Base-by-base conservation (phyloP, 768 basidiomycete species). In the Lentinula sp. region DNA sequence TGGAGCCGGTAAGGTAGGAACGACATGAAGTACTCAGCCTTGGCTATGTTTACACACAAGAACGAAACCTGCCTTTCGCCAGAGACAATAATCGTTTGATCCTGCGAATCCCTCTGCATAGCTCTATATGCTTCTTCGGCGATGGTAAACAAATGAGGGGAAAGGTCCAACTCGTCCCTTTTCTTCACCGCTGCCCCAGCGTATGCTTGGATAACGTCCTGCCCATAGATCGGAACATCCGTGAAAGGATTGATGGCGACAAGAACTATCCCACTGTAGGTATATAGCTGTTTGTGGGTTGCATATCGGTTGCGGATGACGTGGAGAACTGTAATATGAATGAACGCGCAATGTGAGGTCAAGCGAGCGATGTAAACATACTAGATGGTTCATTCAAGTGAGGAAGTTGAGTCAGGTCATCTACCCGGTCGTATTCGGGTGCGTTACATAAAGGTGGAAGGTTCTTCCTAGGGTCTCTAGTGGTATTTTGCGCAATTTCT, bases 231-330 rank as follows among this genome's bases (percentile, higher is more conserved):
- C 21, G 93, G 91, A 68, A 99, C 89, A 69, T 94, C 91, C 74
- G 95, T 91, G 76, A 99, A 99, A 50, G 97, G 97, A 75, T 99
- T 99, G 76, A 99, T 87, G 57, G 97, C 97, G 70, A 99, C 96
- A 65, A 99, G 85, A 62, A 98, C 96, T 66, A 98, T 99, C 66
- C 97, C 97, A 64, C 92, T 95, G 77, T 98, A 99, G 34, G 97
- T 98, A 70, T 98, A 99, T 67, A 98, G 98, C 70, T 91, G 92
- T 73, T 96, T 95, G 18, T 56, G 55, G 66, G 93, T 90, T 37
- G 88, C 89, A 76, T 99, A 99, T 67, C 96, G 90, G 73, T 95
- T 95, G 42, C 89, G 87, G 66, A 99, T 97, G 48, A 95, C 95
- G 71, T 99, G 95, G 21, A 99, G 81, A 32, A 99, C 96, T 96